Evolutionary conservation across 306 rosid species (phyloP), one percentile per base, ranked within the genome.

Genomic region (Crotalaria pallida): DNA sequence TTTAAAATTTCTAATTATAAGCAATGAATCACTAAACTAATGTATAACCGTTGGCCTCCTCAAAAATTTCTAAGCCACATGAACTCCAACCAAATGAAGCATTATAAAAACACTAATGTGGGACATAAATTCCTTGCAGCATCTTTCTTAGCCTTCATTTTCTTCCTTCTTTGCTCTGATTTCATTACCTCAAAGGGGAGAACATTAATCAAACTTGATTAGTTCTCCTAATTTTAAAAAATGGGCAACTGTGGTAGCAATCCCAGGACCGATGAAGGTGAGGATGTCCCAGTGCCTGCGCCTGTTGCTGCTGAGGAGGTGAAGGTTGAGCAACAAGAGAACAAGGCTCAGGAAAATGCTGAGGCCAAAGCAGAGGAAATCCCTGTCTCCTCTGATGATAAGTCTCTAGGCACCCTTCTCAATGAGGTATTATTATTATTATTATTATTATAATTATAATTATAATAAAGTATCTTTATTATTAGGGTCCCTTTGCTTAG

Each of bases 161-260:
- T 18, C 24, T 44, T 27, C 21, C 27, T 33, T 31, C 7, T 31
- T 31, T 18, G 24, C 60, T 13, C 8, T 33, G 11, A 8, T 11
- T 15, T 33, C n/a, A 4, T 7, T 15, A 41, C 3, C 26, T 34
- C 47, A 17, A 0, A 13, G 56, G 72, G 79, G 47, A 67, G 7
- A 74, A 19, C 36, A 60, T 44, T 60, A 71, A 76, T 0, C 0
- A 0, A 18, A 56, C 72, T 77, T 70, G 69, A 3, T 59, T 72
- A 10, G 36, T 67, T 73, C 75, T 73, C 75, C 59, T 40, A 55
- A 38, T 29, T 40, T 3, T 58, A 31, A 2, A 74, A 67, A 10
- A 81, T 81, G 85, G 85, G 85, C 9, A 72, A 77, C 29, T 81
- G 85, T 67, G 82, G 48, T 16, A 33, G 85, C 56, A 33, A 10